Conservation (phyloP, 257 asterid species). For the Phtheirospermum japonicum region DNA sequence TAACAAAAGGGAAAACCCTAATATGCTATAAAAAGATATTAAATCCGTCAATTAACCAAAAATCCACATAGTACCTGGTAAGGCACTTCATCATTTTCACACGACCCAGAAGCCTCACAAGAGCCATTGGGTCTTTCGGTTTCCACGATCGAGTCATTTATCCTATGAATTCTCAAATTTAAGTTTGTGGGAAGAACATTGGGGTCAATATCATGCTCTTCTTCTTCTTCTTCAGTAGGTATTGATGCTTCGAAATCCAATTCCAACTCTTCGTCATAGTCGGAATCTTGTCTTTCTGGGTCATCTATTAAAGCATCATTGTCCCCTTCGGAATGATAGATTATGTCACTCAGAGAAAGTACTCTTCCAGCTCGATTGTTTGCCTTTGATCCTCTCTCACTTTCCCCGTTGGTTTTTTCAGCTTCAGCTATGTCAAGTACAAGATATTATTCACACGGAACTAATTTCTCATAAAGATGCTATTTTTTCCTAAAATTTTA, state of each 20-base stretch:
- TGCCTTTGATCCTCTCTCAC: constrained; percentile 53
- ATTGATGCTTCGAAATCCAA: constrained; percentile 71
- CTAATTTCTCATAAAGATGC: constrained; percentile 5
- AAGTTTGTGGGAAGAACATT: constrained; percentile 62
- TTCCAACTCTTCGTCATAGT: constrained; percentile 80
- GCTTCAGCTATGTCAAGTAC: constrained; percentile 60
- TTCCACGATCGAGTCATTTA: constrained; percentile 53
- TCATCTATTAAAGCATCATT: constrained; percentile 68
- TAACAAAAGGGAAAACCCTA: constrained; percentile 8
- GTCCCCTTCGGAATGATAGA: constrained; percentile 66
- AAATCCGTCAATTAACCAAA: neutral
- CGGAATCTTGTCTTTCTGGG: constrained; percentile 82
- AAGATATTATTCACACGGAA: constrained; percentile 20
- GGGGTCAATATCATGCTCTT: constrained; percentile 49
- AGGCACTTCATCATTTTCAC: constrained; percentile 49
- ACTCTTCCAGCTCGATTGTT: constrained; percentile 55
- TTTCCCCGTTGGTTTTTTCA: constrained; percentile 50
- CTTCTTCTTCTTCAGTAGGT: constrained; percentile 63
- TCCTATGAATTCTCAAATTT: constrained; percentile 62
- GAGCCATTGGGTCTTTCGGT: constrained; percentile 48
- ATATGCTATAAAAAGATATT: neutral
- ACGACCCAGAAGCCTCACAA: constrained; percentile 39
- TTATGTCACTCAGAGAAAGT: constrained; percentile 78
- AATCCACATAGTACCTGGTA: constrained; percentile 45
- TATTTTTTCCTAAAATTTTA: neutral